Base-by-base conservation (phyloP, 768 basidiomycete genomes). In the Suillus brevipes region DNA sequence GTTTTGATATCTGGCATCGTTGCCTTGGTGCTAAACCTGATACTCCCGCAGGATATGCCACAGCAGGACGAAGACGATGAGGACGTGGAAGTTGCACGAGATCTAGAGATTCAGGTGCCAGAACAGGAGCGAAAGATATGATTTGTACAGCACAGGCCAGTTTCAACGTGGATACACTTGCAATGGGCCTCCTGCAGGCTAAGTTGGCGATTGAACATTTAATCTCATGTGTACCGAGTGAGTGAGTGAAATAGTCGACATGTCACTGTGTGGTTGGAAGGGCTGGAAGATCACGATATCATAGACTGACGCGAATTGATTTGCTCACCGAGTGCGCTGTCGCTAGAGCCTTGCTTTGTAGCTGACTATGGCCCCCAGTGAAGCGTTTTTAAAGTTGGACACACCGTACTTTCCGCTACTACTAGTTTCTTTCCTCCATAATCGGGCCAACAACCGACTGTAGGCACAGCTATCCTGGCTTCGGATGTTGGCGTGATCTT, bases 1-100 rank as follows among this genome's bases (percentile, higher is more conserved):
- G 87, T 87, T 73, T 75, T 90, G 57, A 78, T 81, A 49, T 75
- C 87, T 0, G 89, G 87, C 10, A 72, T 89, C 64, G 81, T 87
- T 6, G 88, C 86, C 7, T 82, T 83, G 13, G 43, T 87, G 10
- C 79, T 90, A 45, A 90, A 89, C 67, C 68, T 83, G 40, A 76
- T 90, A 6, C 70, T 91, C 23, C 87, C 89, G 0, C 71, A 70
- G 12, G 78, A 79, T 42, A 16, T 7, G 4, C 4, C 37, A 16
- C 65, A 66, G 40, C 72, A 75, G 14, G 71, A 66, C 6, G 74
- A 69, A 25, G 78, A 75, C 16, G 66, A 65, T 13, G 68, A 65
- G 16, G 65, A 64, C 2, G 74, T 72, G 6, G 72, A 73, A 18
- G 66, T 58, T 43, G 50, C 18, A 0, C 71, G 72, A 25, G 79